Percentiles rank a stretch among this genome's conserved stretches.
These are phyloP conservation scores for Ophiostoma pallidulum DNA, from an alignment of 2,329 filamentous ascomycete genomes.

Conservation along the genomic window DNA sequence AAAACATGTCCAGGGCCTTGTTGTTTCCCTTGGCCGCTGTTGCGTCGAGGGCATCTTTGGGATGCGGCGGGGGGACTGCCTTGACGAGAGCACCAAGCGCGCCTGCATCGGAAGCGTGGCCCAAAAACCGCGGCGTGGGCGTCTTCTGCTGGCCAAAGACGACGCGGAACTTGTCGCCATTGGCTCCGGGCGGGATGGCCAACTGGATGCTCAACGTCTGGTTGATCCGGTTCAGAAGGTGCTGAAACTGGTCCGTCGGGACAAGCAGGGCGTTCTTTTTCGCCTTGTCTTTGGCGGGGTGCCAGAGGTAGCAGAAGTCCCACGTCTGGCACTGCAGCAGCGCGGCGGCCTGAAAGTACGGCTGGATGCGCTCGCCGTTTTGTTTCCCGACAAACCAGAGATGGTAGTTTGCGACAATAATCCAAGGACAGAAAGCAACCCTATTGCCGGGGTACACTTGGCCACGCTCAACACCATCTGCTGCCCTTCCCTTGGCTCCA, in stretches of 20 bases:
- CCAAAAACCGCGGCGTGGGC: conserved; percentile 59
- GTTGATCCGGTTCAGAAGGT: conserved; percentile 58
- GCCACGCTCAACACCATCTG: background rate
- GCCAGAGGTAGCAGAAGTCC: conserved; percentile 66
- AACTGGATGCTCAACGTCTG: conserved; percentile 43
- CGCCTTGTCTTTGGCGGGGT: conserved; percentile 34
- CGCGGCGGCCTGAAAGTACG: conserved; percentile 45
- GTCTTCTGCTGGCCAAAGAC: conserved; percentile 51
- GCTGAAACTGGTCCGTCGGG: conserved; percentile 53
- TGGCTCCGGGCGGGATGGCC: conserved; percentile 43
- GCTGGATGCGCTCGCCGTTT: conserved; percentile 38
- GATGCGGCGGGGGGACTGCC: background rate
- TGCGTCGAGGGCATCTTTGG: background rate
- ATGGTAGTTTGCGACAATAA: conserved; percentile 47
- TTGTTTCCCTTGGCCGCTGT: background rate
- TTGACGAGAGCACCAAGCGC: conserved; percentile 23
- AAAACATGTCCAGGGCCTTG: background rate
- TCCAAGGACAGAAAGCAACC: conserved; percentile 38
- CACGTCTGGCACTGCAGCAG: conserved; percentile 55
- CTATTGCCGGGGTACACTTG: conserved; percentile 8
- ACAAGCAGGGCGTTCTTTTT: conserved; percentile 55
- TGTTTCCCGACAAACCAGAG: conserved; percentile 46
- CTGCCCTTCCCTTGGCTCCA: background rate
- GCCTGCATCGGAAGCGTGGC: conserved; percentile 39
- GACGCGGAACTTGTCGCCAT: conserved; percentile 47